Base-by-base conservation (phyloP, 1,139 yeast species). In the Taiozyma sp. region DNA sequence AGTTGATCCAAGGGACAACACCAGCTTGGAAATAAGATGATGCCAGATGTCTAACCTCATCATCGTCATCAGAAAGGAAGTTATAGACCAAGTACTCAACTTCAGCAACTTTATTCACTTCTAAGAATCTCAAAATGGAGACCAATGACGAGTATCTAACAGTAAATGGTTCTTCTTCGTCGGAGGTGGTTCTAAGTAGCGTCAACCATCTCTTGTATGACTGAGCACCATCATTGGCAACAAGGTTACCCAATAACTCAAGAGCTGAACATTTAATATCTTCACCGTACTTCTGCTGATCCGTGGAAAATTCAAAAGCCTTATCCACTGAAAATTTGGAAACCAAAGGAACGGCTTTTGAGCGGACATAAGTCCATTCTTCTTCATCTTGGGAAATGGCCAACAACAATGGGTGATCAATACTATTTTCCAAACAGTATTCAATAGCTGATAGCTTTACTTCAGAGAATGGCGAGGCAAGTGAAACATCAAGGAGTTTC, bases 51-150 rank as follows among this genome's bases (percentile, higher is more conserved):
- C 87, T 68, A 13, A 82, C 69, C 10, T 70, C 76, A 9, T 72
- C 75, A 56, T 84, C 88, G 60, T 86, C 93, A 64, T 87, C 95
- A 48, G 74, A 70, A 16, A 84, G 64, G 53, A 72, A 76, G 16
- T 65, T 61, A 54, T 70, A 74, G 1, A 80, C 59, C 13, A 65
- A 24, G 56, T 57, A 58, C 23, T 47, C 43, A 5, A 56, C 59
- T 14, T 43, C 47, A 6, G 48, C 30, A 5, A 48, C 40, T 28
- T 46, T 41, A 24, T 43, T 36, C 8, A 36, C 50, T 23, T 50
- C 19, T 55, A 61, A 53, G 54, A 64, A 47, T 70, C 70, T 49
- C 34, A 70, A 59, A 12, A 81, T 60, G 0, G 87, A 79, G 9
- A 64, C 67, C 40, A 81, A 62, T 1, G 82, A 73, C 0, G 87